Evolutionary conservation across 1,284 basidiomycete genomes (phyloP).

Genomic region (Melampsora occidentalis): DNA sequence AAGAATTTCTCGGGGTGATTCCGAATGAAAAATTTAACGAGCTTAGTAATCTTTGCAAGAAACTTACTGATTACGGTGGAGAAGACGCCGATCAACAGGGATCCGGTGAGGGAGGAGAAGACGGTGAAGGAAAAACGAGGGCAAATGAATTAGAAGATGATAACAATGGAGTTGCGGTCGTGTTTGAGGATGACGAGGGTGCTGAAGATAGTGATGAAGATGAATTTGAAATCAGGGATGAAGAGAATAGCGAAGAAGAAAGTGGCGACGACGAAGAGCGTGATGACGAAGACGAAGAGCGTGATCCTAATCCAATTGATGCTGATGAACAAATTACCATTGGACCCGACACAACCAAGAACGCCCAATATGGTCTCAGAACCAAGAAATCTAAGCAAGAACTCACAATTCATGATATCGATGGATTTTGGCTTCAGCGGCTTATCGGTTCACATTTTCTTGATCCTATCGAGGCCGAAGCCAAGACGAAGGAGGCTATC

Average conservation of each 20-base stretch:
- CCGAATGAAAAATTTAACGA: constrained; percentile 77
- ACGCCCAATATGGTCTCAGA: constrained; percentile 34
- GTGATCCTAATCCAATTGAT: constrained; percentile 51
- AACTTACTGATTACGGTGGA: constrained; percentile 90
- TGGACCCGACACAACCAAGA: constrained; percentile 53
- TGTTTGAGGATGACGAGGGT: constrained; percentile 74
- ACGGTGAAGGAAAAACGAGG: constrained; percentile 61
- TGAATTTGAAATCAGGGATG: constrained; percentile 75
- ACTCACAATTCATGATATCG: constrained; percentile 84
- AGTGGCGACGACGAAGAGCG: constrained; percentile 69
- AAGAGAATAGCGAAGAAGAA: constrained; percentile 73
- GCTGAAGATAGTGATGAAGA: constrained; percentile 80
- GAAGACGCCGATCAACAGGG: constrained; percentile 74
- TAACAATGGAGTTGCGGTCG: constrained; percentile 75
- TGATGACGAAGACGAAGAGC: constrained; percentile 65
- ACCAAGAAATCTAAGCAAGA: constrained; percentile 35
- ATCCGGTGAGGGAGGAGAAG: constrained; percentile 74
- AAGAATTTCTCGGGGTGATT: constrained; percentile 70
- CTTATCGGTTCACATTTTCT: constrained; percentile 85
- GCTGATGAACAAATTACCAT: constrained; percentile 57
- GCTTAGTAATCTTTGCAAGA: constrained; percentile 82
- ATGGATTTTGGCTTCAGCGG: constrained; percentile 97
- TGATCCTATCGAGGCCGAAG: constrained; percentile 88
- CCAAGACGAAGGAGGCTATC: constrained; percentile 82
- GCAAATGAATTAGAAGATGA: constrained; percentile 69